These are phyloP conservation scores for Melocanna baccifera DNA, from an alignment of 176 grass and related monocot genomes.

Conservation along the genomic window DNA sequence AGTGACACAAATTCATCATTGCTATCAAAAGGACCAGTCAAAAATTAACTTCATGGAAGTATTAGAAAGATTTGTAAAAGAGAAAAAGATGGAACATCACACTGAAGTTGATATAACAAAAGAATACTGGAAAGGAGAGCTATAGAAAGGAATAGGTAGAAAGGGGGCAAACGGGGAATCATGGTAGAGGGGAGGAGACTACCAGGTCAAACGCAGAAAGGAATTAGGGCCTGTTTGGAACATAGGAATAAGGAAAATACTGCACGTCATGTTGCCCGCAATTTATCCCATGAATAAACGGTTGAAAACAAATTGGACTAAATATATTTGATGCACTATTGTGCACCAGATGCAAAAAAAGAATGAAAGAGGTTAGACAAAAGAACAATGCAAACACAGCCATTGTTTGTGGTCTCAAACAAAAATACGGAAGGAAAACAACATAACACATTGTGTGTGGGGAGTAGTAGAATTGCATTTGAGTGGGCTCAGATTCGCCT, in stretches of 20 bases:
- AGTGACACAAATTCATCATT: neutral
- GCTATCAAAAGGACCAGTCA: neutral
- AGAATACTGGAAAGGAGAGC: neutral
- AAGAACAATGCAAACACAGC: neutral
- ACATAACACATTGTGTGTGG: neutral
- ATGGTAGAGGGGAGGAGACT: neutral
- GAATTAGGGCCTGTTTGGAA: neutral
- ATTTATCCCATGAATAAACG: neutral
- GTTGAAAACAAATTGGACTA: neutral
- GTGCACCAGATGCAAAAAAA: neutral
- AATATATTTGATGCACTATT: neutral
- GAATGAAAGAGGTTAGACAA: neutral
- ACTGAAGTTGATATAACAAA: neutral
- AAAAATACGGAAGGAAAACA: neutral
- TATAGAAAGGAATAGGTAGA: neutral
- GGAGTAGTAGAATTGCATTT: neutral
- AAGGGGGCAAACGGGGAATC: neutral
- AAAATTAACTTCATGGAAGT: neutral
- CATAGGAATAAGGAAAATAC: neutral
- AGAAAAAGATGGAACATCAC: neutral
- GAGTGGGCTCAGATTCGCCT: conserved; percentile 35
- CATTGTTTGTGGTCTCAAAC: neutral
- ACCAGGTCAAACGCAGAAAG: neutral
- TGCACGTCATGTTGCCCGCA: neutral
- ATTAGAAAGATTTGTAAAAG: neutral